Conservation (phyloP, 1,139 yeast genomes). For the Lizanozyma gosingica region DNA sequence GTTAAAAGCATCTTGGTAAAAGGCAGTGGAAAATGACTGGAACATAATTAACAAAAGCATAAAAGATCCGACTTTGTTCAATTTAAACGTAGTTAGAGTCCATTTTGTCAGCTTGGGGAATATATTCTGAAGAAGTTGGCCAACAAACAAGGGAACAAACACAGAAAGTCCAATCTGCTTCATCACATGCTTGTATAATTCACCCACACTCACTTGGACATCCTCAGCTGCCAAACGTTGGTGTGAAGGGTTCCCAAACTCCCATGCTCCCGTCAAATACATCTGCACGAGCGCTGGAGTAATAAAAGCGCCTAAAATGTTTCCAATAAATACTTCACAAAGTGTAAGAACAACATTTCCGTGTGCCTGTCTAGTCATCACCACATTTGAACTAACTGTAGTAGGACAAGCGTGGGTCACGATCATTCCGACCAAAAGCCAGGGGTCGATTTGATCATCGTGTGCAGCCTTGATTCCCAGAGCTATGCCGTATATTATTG, state of each 20-base stretch:
- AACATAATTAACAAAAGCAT: slow-evolving; percentile 75
- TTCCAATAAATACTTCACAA: slow-evolving; percentile 81
- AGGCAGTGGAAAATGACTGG: slow-evolving; percentile 83
- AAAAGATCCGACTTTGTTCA: slow-evolving; percentile 67
- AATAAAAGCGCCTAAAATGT: slow-evolving; percentile 73
- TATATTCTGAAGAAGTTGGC: slow-evolving; percentile 69
- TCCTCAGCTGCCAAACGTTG: slow-evolving; percentile 15
- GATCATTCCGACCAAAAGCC: slow-evolving; percentile 72
- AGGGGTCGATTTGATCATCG: slow-evolving; percentile 50
- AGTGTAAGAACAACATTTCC: slow-evolving; percentile 74
- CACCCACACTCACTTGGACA: slow-evolving; percentile 39
- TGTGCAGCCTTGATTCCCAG: slow-evolving; percentile 56
- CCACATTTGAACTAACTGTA: slow-evolving; percentile 83
- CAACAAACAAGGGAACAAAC: slow-evolving; percentile 80
- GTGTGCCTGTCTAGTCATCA: slow-evolving; percentile 78
- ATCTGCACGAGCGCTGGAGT: slow-evolving; percentile 79
- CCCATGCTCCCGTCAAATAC: slow-evolving; percentile 55
- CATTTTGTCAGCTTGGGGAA: slow-evolving; percentile 58
- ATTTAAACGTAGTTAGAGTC: slow-evolving; percentile 47
- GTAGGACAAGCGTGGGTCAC: slow-evolving; percentile 87
- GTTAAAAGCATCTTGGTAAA: slow-evolving; percentile 70
- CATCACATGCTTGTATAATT: slow-evolving; percentile 70
- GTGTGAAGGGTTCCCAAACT: slow-evolving; percentile 73
- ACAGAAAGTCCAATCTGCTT: slow-evolving; percentile 79
- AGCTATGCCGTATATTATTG: slow-evolving; percentile 69